A percentile compares a stretch with the other conserved stretches of the same genome.
phyloP scores from a whole-genome alignment of 306 rosid species.

The Astragalus membranaceus region DNA sequence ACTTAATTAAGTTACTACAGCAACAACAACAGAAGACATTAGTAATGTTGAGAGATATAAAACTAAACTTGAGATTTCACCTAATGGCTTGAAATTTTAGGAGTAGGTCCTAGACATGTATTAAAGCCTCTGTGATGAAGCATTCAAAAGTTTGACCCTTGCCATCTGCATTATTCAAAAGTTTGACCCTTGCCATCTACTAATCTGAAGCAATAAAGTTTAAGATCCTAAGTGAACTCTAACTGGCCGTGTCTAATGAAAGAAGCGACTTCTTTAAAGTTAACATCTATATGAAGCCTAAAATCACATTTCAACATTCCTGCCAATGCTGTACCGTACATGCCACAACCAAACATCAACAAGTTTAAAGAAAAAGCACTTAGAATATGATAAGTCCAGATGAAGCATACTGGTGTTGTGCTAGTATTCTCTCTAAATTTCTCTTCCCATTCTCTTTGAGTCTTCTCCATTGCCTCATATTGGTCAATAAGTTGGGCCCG shows the following conservation, averaged over 20 bases:
- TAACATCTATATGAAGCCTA: slow-evolving; percentile 1
- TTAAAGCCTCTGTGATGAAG: too few relatives aligned
- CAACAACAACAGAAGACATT: not conserved
- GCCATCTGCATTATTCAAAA: not conserved
- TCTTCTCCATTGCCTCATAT: slow-evolving; percentile 87
- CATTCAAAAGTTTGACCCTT: not conserved
- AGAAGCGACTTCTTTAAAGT: not conserved
- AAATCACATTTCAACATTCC: slow-evolving; percentile 17
- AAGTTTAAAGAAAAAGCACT: not conserved
- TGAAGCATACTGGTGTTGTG: slow-evolving; percentile 63
- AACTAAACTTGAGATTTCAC: not conserved
- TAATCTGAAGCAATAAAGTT: not conserved
- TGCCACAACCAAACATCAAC: slow-evolving; percentile 22
- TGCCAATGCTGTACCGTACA: not conserved
- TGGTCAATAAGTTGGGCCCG: slow-evolving; percentile 70
- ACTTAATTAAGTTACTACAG: not conserved
- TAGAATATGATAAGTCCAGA: not conserved
- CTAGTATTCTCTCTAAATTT: slow-evolving; percentile 80
- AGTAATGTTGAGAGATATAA: not conserved
- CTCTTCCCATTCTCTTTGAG: slow-evolving; percentile 95
- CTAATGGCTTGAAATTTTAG: not conserved
- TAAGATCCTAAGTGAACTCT: slow-evolving; percentile 27
- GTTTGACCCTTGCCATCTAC: not conserved
- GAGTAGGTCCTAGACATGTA: too few relatives aligned
- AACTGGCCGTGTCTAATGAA: not conserved